Evolutionary conservation across 1,139 yeast genomes (phyloP).

Genomic region (Meyerozyma athensensis): DNA sequence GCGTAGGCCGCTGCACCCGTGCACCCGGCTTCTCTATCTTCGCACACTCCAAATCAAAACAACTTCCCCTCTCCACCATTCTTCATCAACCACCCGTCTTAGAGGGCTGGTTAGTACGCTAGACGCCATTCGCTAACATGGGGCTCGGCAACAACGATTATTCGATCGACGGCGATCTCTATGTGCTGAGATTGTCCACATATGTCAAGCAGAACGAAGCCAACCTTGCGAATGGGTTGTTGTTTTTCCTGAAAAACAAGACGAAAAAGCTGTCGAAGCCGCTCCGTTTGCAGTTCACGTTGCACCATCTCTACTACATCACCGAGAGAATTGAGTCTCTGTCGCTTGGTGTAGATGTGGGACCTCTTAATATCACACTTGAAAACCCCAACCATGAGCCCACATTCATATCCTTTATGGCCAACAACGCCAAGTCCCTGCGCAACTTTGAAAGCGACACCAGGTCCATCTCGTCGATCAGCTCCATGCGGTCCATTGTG

Average conservation of each 20-base stretch:
- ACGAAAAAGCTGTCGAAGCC: slow-evolving; percentile 38
- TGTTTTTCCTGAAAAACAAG: slow-evolving; percentile 35
- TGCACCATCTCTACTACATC: slow-evolving; percentile 60
- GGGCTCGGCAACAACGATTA: slow-evolving; percentile 19
- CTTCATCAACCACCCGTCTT: neutral
- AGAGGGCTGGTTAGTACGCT: neutral
- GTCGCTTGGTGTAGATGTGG: slow-evolving; percentile 52
- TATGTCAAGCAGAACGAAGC: slow-evolving; percentile 41
- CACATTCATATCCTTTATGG: slow-evolving; percentile 49
- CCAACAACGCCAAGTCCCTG: slow-evolving; percentile 40
- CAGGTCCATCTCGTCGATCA: slow-evolving; percentile 57
- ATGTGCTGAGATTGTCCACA: slow-evolving; percentile 37
- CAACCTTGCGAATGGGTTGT: slow-evolving; percentile 42
- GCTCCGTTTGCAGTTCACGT: slow-evolving; percentile 49
- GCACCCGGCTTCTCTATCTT: neutral
- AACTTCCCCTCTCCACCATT: slow-evolving; percentile 1
- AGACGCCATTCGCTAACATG: slow-evolving; percentile 10
- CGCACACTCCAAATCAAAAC: slow-evolving; percentile 5
- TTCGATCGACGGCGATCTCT: slow-evolving; percentile 42
- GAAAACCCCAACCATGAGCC: slow-evolving; percentile 58
- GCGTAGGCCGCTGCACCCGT: slow-evolving; percentile 1
- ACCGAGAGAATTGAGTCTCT: slow-evolving; percentile 54
- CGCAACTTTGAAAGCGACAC: slow-evolving; percentile 52
- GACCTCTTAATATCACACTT: slow-evolving; percentile 56
- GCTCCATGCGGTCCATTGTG: slow-evolving; percentile 55